Conservation (phyloP, 169 alveolate species). For the Cryptosporidium parvum region DNA sequence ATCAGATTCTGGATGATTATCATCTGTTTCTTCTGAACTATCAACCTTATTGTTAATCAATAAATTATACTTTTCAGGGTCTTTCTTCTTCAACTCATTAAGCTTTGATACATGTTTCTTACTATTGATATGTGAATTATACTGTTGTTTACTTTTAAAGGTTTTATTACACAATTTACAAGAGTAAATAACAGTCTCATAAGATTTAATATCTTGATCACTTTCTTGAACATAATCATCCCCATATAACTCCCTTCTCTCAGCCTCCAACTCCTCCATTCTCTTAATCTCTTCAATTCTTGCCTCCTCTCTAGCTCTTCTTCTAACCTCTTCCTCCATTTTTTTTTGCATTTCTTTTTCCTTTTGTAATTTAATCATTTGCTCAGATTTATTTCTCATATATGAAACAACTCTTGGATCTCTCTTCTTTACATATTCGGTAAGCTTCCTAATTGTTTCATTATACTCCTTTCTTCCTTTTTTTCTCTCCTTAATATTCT, state of each 20-base stretch:
- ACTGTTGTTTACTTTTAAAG: slow-evolving; percentile 80
- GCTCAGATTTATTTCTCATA: slow-evolving; percentile 64
- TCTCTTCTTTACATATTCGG: slow-evolving; percentile 82
- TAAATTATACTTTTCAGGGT: background rate
- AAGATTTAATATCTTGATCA: background rate
- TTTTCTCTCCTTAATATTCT: slow-evolving; percentile 84
- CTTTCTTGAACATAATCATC: background rate
- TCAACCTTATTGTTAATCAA: background rate
- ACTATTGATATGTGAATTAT: slow-evolving; percentile 80
- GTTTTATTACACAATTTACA: slow-evolving; percentile 82
- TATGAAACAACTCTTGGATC: slow-evolving; percentile 76
- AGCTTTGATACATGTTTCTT: slow-evolving; percentile 80
- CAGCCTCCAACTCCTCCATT: slow-evolving; percentile 75
- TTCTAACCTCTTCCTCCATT: slow-evolving; percentile 56
- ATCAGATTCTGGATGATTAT: slow-evolving; percentile 3
- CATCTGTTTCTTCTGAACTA: slow-evolving; percentile 39
- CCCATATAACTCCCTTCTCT: slow-evolving; percentile 42
- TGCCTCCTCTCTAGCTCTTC: slow-evolving; percentile 54
- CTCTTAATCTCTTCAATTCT: slow-evolving; percentile 77
- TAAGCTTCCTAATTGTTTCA: slow-evolving; percentile 82
- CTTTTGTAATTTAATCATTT: slow-evolving; percentile 3
- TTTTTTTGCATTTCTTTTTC: slow-evolving; percentile 62
- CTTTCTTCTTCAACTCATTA: slow-evolving; percentile 14
- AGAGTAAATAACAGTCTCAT: slow-evolving; percentile 68
- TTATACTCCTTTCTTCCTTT: slow-evolving; percentile 85